These are phyloP conservation scores for Dorcoceras hygrometricum DNA, from an alignment of 257 asterid species.

Conservation along the genomic window DNA sequence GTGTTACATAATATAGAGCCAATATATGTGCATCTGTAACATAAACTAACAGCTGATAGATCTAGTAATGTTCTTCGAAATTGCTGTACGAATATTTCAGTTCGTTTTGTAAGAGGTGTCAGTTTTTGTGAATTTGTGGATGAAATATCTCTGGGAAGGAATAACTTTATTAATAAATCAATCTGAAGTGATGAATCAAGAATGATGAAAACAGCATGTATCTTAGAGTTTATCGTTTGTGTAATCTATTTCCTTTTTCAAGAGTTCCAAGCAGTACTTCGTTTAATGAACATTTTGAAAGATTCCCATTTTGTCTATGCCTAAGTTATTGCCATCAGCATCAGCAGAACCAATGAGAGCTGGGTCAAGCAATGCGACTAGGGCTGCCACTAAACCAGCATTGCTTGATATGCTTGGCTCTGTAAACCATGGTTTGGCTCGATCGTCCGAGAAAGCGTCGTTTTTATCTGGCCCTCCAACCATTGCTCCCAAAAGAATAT, in stretches of 20 bases:
- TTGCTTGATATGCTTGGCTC: conserved; percentile 50
- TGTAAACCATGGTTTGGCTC: conserved; percentile 41
- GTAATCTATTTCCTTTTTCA: too few relatives aligned
- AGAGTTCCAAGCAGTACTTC: not conserved
- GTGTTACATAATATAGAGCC: conserved; percentile 16
- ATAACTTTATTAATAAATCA: too few relatives aligned
- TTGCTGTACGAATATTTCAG: not conserved
- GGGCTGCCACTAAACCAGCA: conserved; percentile 61
- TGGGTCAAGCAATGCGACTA: conserved; percentile 43
- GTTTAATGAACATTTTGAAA: conserved; percentile 36
- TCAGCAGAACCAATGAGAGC: conserved; percentile 21
- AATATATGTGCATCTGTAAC: not conserved
- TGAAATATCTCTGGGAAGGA: too few relatives aligned
- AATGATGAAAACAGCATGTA: too few relatives aligned
- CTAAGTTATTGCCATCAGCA: conserved; percentile 29
- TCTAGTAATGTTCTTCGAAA: not conserved
- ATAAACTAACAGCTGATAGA: not conserved
- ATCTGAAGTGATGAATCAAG: too few relatives aligned
- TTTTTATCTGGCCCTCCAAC: conserved; percentile 53
- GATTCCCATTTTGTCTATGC: conserved; percentile 48
- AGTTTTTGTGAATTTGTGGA: too few relatives aligned
- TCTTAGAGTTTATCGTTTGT: too few relatives aligned
- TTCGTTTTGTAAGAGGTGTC: too few relatives aligned
- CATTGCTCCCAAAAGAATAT: conserved; percentile 48
- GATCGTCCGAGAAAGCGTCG: conserved; percentile 37